Evolutionary conservation across 495 filamentous ascomycete species (phyloP).

Genomic region (Aspergillus sparsus): DNA sequence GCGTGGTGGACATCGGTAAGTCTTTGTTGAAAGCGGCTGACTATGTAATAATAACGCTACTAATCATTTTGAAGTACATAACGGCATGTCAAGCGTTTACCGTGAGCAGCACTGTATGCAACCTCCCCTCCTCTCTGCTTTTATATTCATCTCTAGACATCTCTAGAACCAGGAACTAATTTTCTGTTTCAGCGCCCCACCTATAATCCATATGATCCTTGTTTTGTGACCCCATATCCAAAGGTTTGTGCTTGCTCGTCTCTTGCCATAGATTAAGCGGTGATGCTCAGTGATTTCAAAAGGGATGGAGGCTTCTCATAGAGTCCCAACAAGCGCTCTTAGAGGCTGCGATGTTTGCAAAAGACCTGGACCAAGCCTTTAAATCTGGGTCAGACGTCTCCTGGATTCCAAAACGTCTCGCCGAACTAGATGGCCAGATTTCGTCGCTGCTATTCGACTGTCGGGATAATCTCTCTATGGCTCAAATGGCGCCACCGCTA

Average conservation of each 20-base stretch:
- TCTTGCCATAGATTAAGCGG: constrained; percentile 9
- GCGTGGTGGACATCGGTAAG: constrained; percentile 55
- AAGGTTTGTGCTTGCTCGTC: constrained; percentile 33
- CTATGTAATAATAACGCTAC: neutral
- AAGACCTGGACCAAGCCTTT: constrained; percentile 35
- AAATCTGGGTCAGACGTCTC: constrained; percentile 18
- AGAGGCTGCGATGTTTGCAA: constrained; percentile 46
- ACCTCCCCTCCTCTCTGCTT: neutral
- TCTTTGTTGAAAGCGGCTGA: neutral
- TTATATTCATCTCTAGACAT: constrained; percentile 12
- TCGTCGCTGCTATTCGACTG: constrained; percentile 17
- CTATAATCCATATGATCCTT: constrained; percentile 45
- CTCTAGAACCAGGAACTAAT: neutral
- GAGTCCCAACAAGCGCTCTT: constrained; percentile 49
- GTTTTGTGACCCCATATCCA: constrained; percentile 49
- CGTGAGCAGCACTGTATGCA: constrained; percentile 46
- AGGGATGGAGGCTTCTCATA: constrained; percentile 48
- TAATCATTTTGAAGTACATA: constrained; percentile 20
- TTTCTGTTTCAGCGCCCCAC: constrained; percentile 34
- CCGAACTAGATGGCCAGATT: constrained; percentile 39
- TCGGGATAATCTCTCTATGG: constrained; percentile 8
- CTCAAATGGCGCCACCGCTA: constrained; percentile 9
- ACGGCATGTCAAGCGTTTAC: constrained; percentile 48
- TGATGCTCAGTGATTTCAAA: constrained; percentile 15
- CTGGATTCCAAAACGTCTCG: constrained; percentile 42